A percentile compares a stretch with the other conserved stretches of the same genome.
phyloP scores from a whole-genome alignment of 768 basidiomycete genomes.

The Gelatoporia subvermispora region DNA sequence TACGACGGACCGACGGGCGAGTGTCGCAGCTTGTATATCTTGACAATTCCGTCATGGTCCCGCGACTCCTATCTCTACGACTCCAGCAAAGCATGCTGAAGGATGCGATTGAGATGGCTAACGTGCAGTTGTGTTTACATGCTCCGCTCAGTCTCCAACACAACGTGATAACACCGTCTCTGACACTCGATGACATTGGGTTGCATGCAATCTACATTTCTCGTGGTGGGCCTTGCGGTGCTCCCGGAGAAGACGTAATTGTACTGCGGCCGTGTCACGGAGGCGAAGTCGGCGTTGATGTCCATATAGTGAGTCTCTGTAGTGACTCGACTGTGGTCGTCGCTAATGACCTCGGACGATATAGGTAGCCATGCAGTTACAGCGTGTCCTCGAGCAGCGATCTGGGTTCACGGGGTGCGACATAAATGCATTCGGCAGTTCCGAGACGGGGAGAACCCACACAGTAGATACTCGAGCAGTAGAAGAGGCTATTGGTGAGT shows the following conservation, averaged over 20 bases:
- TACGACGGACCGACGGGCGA: too few species aligned
- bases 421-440: neutral
- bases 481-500: neutral
- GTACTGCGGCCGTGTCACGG: slow-evolving; percentile 5
- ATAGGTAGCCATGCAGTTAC: slow-evolving; percentile 3
- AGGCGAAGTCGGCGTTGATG: slow-evolving; percentile 2
- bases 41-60: too few species aligned
- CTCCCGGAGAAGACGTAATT: neutral
- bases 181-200: slow-evolving; percentile 1
- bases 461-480: neutral
- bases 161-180: neutral
- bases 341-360: neutral
- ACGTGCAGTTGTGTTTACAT: neutral
- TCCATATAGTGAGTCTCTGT: neutral
- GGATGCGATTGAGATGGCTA: neutral
- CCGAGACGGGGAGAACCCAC: neutral
- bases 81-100: neutral
- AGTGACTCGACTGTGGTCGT: neutral
- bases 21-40: too few species aligned
- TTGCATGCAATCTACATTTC: slow-evolving; percentile 3
- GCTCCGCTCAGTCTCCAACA: slow-evolving; percentile 5
- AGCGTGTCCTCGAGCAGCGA: neutral
- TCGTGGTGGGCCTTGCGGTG: neutral
- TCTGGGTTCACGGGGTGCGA: neutral
- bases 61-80: neutral